Evolutionary conservation across 2,329 filamentous ascomycete species (phyloP), one percentile per base, ranked within the genome.

Genomic region (Chaetomium strumarium): DNA sequence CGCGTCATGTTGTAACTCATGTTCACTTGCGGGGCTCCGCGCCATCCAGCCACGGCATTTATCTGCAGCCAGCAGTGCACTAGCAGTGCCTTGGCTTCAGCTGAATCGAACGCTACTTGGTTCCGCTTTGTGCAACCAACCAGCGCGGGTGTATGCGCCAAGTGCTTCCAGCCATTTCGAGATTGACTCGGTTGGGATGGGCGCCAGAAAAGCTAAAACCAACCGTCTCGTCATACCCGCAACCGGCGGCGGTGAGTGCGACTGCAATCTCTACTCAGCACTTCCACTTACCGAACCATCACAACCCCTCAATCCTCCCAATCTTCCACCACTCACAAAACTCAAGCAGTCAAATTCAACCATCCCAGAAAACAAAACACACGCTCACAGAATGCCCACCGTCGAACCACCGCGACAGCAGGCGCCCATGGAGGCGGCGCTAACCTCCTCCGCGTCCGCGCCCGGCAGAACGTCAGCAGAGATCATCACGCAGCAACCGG

Each of bases 371-470:
- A n/a, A n/a, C n/a, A n/a, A n/a, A n/a, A n/a, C n/a, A n/a, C n/a
- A n/a, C n/a, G n/a, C n/a, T n/a, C n/a, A 6, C 29, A 33, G 4
- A 34, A 57, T 57, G 59, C 55, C 57, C 19, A 50, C 53, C 14
- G 47, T 52, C 33, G 46, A 59, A 17, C 24, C 51, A n/a, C 59
- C 59, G 34, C 48, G 39, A 43, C 55, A 57, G 46, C 56, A 60
- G 38, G 54, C 47, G 49, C 59, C 58, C 39, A 61, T 60, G 58
- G 56, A 61, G 52, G 58, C 53, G 24, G 24, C 24, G 24, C 24
- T 7, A 24, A 24, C n/a, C n/a, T n/a, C n/a, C n/a, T n/a, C n/a
- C 30, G 47, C 54, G 39, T 19, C 44, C 37, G 20, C 42, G 45
- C 44, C 17, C 2, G 46, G 44, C 19, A 31, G 31, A 3, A 42